Percentiles rank a stretch among this genome's conserved stretches.
These are phyloP conservation scores for Heliophila coronopifolia DNA, from an alignment of 441 rosid genomes.

Conservation along the genomic window DNA sequence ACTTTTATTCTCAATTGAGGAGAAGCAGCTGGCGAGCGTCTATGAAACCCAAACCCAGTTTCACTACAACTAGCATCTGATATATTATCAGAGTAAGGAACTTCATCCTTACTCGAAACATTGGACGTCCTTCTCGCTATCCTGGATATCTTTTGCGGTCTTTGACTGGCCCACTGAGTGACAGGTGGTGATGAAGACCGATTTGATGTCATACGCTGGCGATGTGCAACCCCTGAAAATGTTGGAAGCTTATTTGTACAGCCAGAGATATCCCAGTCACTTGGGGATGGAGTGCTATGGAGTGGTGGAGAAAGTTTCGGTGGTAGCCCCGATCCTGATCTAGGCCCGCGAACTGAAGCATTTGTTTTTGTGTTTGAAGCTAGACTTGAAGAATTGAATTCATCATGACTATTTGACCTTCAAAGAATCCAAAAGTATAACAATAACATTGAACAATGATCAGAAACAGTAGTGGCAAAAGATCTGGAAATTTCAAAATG, in stretches of 20 bases:
- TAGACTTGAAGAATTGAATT: constrained; percentile 64
- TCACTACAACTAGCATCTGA: constrained; percentile 72
- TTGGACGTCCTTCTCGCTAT: constrained; percentile 81
- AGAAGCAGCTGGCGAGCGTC: constrained; percentile 58
- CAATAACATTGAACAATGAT: constrained; percentile 10
- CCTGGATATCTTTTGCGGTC: constrained; percentile 84
- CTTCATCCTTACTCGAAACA: constrained; percentile 64
- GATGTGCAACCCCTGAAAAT: constrained; percentile 56
- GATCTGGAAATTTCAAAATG: neutral
- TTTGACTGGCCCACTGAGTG: constrained; percentile 82
- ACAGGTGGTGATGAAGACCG: constrained; percentile 84
- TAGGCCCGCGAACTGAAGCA: constrained; percentile 63
- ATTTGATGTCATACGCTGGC: constrained; percentile 61
- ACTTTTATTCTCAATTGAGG: constrained; percentile 45
- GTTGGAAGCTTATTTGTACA: constrained; percentile 69
- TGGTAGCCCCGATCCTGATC: constrained; percentile 57
- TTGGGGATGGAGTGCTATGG: constrained; percentile 59
- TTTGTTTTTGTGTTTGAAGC: constrained; percentile 58
- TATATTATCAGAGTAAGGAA: constrained; percentile 47
- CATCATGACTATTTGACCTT: constrained; percentile 70
- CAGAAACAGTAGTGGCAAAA: constrained; percentile 17
- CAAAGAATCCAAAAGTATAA: constrained; percentile 28
- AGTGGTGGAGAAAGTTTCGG: constrained; percentile 65
- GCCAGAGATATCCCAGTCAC: constrained; percentile 84
- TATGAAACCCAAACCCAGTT: constrained; percentile 54